phyloP scores from a whole-genome alignment of 495 filamentous ascomycete species.

The Penicillium mononematosum region DNA sequence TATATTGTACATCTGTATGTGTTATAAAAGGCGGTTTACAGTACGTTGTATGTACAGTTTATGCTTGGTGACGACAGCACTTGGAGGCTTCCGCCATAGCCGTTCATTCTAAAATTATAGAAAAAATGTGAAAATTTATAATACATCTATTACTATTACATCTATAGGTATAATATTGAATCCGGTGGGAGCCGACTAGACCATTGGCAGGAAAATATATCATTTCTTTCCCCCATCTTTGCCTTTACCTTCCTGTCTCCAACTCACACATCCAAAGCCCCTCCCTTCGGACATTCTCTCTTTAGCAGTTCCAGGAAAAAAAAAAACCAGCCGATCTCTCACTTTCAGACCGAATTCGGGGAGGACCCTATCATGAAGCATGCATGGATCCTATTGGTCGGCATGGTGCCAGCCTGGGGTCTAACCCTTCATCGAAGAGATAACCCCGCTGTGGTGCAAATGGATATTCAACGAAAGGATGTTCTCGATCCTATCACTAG shows the following conservation, averaged over 20 bases:
- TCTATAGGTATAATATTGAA: background rate
- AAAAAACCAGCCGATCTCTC: background rate
- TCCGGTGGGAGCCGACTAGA: background rate
- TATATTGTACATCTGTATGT: too few relatives aligned
- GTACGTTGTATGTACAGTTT: background rate
- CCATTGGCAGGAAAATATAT: background rate
- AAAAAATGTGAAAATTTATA: too few relatives aligned
- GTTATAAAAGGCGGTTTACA: too few relatives aligned
- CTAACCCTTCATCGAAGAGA: slow-evolving; percentile 37
- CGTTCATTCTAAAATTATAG: background rate
- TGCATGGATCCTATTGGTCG: slow-evolving; percentile 19
- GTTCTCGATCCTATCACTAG: slow-evolving; percentile 33
- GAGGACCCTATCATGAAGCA: slow-evolving; percentile 21
- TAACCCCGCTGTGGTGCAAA: slow-evolving; percentile 35
- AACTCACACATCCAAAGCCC: background rate
- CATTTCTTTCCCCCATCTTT: background rate
- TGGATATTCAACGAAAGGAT: slow-evolving; percentile 42
- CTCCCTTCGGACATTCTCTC: background rate
- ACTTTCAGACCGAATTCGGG: background rate
- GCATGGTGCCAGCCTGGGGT: slow-evolving; percentile 20
- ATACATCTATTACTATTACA: too few relatives aligned
- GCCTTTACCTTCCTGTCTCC: background rate
- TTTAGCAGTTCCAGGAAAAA: background rate
- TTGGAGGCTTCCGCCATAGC: slow-evolving; percentile 1
- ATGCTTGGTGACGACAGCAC: slow-evolving; percentile 16